phyloP scores from a whole-genome alignment of 257 asterid species.

The Solanum paucissectum region DNA sequence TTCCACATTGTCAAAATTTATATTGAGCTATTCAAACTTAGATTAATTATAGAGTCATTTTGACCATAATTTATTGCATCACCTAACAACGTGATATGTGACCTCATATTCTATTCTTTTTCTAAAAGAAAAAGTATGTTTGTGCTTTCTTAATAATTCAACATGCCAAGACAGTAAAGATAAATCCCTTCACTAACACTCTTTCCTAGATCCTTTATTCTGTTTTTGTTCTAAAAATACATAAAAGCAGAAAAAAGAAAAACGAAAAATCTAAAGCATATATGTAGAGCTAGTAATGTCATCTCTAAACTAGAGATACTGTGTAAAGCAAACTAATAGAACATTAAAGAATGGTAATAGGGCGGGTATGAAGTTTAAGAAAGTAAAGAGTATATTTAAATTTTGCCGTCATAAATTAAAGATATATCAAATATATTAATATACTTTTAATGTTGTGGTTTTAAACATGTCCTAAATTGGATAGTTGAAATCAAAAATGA shows the following conservation, averaged over 20 bases:
- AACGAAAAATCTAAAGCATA: too few species aligned
- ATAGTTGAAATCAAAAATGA: too few species aligned
- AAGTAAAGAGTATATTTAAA: background rate
- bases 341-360: too few species aligned
- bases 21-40: background rate
- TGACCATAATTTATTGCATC: background rate
- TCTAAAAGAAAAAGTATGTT: background rate
- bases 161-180: background rate
- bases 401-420: too few species aligned
- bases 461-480: too few species aligned
- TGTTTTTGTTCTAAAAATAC: background rate
- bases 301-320: background rate
- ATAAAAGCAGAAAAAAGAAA: background rate
- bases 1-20: background rate
- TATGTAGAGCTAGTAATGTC: background rate
- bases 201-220: background rate
- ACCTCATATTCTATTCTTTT: background rate
- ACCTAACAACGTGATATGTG: background rate
- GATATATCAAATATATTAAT: too few species aligned
- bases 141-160: background rate
- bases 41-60: background rate
- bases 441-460: too few species aligned
- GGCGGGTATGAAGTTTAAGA: background rate
- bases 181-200: background rate
- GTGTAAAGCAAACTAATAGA: too few species aligned